Evolutionary conservation across 2,329 filamentous ascomycete species (phyloP).

Genomic region (Cryphonectria japonica): DNA sequence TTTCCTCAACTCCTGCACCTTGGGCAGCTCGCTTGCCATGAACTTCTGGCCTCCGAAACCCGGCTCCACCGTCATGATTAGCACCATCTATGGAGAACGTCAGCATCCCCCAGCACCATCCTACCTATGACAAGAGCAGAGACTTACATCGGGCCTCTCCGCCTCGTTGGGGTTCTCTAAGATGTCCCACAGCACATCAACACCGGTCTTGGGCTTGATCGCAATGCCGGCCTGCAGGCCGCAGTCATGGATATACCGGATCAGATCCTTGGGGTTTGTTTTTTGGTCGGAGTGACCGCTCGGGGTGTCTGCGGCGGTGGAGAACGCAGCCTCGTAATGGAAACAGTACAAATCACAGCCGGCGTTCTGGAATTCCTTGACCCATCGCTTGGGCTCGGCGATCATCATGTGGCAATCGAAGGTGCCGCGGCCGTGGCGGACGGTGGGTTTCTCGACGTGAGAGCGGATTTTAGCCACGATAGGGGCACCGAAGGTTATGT

Average conservation of each 20-base stretch:
- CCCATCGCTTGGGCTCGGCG: conserved; percentile 98
- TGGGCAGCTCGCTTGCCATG: conserved; percentile 94
- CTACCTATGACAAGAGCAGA: not conserved
- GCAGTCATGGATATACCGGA: conserved; percentile 85
- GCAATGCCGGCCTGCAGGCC: conserved; percentile 93
- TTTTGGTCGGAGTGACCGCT: conserved; percentile 68
- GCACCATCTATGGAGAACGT: conserved; percentile 74
- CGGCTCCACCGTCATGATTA: conserved; percentile 97
- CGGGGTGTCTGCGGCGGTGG: conserved; percentile 81
- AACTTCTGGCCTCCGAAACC: conserved; percentile 99
- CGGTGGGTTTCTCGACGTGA: conserved; percentile 76
- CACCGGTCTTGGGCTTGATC: conserved; percentile 89
- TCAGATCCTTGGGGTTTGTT: conserved; percentile 83
- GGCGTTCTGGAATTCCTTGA: conserved; percentile 89
- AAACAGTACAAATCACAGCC: conserved; percentile 99
- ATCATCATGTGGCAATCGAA: conserved; percentile 99
- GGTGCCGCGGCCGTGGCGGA: conserved; percentile 77
- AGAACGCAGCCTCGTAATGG: conserved; percentile 96
- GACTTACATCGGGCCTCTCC: conserved; percentile 85
- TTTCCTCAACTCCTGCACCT: conserved; percentile 81
- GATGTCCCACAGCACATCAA: conserved; percentile 91
- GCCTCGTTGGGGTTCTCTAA: conserved; percentile 72
- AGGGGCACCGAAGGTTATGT: conserved; percentile 94
- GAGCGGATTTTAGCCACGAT: conserved; percentile 92
- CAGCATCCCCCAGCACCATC: conserved; percentile 8